Evolutionary conservation across 225 moss, liverwort and hornwort species (phyloP).

Genomic region (Pleurozium schreberi): DNA sequence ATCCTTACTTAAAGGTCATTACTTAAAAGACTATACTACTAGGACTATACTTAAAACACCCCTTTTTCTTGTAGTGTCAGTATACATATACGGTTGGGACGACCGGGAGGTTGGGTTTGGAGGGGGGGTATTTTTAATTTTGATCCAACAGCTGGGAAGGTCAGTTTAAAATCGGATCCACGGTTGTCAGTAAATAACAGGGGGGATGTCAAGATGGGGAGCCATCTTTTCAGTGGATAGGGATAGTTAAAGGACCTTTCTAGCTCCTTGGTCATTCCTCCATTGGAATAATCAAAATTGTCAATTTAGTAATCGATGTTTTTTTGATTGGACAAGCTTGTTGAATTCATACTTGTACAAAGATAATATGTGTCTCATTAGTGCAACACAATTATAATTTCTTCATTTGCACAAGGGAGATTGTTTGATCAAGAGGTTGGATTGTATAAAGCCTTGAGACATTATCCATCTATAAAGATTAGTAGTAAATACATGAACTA

Average conservation of each 20-base stretch:
- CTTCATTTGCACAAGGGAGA: background rate
- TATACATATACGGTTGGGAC: too few relatives aligned
- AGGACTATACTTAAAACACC: too few relatives aligned
- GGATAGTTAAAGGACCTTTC: background rate
- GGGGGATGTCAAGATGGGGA: too few relatives aligned
- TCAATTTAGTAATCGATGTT: background rate
- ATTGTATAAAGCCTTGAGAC: rapidly evolving
- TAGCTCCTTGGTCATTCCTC: rapidly evolving
- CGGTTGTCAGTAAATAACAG: too few relatives aligned
- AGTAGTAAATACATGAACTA: background rate
- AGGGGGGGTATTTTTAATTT: too few relatives aligned
- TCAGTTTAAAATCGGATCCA: too few relatives aligned
- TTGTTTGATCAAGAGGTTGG: background rate
- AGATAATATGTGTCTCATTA: background rate
- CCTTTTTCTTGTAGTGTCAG: too few relatives aligned
- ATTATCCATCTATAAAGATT: rapidly evolving
- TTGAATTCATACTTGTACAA: background rate
- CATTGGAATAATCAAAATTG: background rate
- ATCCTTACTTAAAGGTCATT: too few relatives aligned
- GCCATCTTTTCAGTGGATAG: too few relatives aligned
- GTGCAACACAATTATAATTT: background rate
- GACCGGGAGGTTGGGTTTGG: too few relatives aligned
- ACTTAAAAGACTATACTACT: too few relatives aligned
- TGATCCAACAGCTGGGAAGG: too few relatives aligned
- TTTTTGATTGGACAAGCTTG: background rate